phyloP scores from a whole-genome alignment of 352 stramenopile species.

The Pythium aquatile region DNA sequence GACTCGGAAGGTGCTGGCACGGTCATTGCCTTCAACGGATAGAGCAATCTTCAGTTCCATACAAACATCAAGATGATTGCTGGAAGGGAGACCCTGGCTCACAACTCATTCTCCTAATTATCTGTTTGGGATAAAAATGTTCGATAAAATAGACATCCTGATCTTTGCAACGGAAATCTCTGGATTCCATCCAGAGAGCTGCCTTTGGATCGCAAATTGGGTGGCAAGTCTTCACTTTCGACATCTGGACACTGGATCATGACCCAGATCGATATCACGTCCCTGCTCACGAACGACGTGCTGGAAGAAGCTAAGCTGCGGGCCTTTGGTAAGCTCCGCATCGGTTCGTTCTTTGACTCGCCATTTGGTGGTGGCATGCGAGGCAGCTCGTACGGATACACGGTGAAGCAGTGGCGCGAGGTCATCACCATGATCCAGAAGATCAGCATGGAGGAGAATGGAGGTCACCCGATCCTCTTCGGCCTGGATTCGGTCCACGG shows the following conservation, averaged over 20 bases:
- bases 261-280: slow-evolving; percentile 12
- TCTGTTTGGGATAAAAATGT: too few species aligned
- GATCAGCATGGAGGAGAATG: slow-evolving; percentile 58
- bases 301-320: slow-evolving; percentile 10
- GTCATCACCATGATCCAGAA: slow-evolving; percentile 42
- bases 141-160: too few species aligned
- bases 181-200: not conserved
- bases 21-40: slow-evolving; percentile 13
- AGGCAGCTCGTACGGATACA: slow-evolving; percentile 6
- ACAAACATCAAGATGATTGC: not conserved
- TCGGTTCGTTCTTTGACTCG: slow-evolving; percentile 15
- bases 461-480: slow-evolving; percentile 72
- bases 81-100: not conserved
- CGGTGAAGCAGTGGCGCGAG: slow-evolving; percentile 33
- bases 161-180: not conserved
- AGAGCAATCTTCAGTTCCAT: not conserved
- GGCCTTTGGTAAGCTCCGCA: not conserved
- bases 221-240: not conserved
- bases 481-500: slow-evolving; percentile 89
- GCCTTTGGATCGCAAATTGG: not conserved
- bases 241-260: slow-evolving; percentile 1
- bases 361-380: slow-evolving; percentile 10
- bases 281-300: slow-evolving; percentile 9
- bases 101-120: too few species aligned
- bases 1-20: slow-evolving; percentile 10